These are phyloP conservation scores for Pythium oligandrum DNA, from an alignment of 352 stramenopile species.

Conservation along the genomic window DNA sequence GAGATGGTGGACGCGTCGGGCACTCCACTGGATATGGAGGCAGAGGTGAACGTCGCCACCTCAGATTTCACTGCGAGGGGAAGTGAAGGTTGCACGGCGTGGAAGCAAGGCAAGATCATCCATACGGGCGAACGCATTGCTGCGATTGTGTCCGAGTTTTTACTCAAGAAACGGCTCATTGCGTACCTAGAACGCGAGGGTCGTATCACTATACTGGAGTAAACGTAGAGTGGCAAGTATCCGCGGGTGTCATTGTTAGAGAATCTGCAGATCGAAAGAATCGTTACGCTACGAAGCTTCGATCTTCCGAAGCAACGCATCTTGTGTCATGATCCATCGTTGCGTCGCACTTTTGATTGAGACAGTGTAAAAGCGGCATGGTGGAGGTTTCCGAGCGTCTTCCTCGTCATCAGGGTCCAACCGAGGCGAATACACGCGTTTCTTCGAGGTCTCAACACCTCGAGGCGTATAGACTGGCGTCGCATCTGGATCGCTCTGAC, in stretches of 20 bases:
- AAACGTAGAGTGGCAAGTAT: too few relatives aligned
- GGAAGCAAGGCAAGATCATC: conserved; percentile 55
- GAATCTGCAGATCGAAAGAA: too few relatives aligned
- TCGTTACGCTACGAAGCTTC: too few relatives aligned
- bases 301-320: conserved; percentile 33
- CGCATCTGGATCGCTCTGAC: conserved; percentile 3
- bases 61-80: conserved; percentile 77
- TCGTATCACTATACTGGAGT: conserved; percentile 67
- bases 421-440: conserved; percentile 18
- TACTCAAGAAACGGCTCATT: conserved; percentile 69
- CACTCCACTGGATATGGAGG: conserved; percentile 45
- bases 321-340: conserved; percentile 43
- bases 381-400: conserved; percentile 1
- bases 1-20: conserved; percentile 41
- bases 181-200: conserved; percentile 51
- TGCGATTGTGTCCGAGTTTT: conserved; percentile 41
- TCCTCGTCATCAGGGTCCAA: conserved; percentile 25
- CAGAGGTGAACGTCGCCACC: conserved; percentile 60
- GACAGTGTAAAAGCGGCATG: conserved; percentile 19
- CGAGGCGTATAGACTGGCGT: too few relatives aligned
- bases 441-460: conserved; percentile 1
- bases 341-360: conserved; percentile 32
- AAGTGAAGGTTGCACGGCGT: conserved; percentile 71
- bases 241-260: too few relatives aligned
- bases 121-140: conserved; percentile 43